phyloP scores from a whole-genome alignment of 306 rosid genomes.

The Cyclanthera cordifolia region DNA sequence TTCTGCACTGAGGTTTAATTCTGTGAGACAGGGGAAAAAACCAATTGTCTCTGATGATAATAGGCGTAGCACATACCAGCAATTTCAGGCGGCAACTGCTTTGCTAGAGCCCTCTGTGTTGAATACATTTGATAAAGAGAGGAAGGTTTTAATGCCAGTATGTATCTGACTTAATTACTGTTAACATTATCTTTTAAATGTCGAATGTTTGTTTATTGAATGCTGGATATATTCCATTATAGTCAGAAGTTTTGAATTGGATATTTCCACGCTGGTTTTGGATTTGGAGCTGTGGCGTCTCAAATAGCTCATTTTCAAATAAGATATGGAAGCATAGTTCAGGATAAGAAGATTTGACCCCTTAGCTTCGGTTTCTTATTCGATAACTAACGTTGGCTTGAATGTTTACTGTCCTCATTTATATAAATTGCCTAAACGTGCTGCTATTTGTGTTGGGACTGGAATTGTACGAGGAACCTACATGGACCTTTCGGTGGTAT shows the following conservation, averaged over 20 bases:
- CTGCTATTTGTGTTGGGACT: not conserved
- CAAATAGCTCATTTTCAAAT: not conserved
- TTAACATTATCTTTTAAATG: not conserved
- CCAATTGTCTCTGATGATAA: slow-evolving; percentile 40
- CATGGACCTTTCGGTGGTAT: slow-evolving; percentile 7
- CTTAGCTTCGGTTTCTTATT: not conserved
- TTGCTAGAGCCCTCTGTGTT: slow-evolving; percentile 37
- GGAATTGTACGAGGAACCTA: not conserved
- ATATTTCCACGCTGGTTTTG: not conserved
- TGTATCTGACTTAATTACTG: slow-evolving; percentile 16
- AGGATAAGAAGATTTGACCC: not conserved
- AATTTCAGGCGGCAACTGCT: slow-evolving; percentile 21
- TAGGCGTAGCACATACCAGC: slow-evolving; percentile 41
- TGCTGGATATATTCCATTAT: not conserved
- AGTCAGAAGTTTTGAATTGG: not conserved
- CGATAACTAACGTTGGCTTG: not conserved
- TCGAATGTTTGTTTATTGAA: not conserved
- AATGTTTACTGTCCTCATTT: not conserved
- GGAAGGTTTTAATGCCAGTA: slow-evolving; percentile 47
- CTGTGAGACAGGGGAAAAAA: slow-evolving; percentile 31
- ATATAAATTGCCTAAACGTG: not conserved
- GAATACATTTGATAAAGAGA: slow-evolving; percentile 44
- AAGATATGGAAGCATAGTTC: not conserved
- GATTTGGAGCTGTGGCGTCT: not conserved
- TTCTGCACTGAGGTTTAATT: slow-evolving; percentile 24